Evolutionary conservation across 306 rosid genomes (phyloP).

Genomic region (Styphnolobium japonicum): DNA sequence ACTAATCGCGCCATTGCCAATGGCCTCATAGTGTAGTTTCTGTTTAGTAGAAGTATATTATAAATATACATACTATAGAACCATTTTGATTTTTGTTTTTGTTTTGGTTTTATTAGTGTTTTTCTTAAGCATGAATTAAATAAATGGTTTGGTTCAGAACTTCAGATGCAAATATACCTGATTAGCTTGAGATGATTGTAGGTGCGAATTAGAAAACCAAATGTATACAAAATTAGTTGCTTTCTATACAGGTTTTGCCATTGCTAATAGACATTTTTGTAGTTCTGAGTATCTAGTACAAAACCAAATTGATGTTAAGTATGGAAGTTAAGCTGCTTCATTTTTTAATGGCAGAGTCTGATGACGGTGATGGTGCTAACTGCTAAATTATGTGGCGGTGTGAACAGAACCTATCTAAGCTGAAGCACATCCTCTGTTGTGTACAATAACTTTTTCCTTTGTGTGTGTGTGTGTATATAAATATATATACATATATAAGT

Average conservation of each 20-base stretch:
- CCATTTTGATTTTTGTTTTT: neutral
- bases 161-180: neutral
- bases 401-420: neutral
- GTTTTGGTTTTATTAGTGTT: neutral
- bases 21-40: slow-evolving; percentile 43
- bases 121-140: slow-evolving; percentile 2
- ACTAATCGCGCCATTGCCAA: slow-evolving; percentile 64
- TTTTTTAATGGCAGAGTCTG: neutral
- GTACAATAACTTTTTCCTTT: neutral
- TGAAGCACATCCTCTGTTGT: neutral
- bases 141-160: neutral
- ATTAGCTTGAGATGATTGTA: neutral
- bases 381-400: no score
- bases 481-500: no score
- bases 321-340: neutral
- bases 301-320: neutral
- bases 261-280: neutral
- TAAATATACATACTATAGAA: slow-evolving; percentile 9
- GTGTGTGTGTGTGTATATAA: no score
- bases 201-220: neutral
- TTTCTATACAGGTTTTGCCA: neutral
- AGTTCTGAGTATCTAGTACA: neutral
- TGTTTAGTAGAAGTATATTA: neutral
- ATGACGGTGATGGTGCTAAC: neutral
- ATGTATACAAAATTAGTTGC: neutral